Conservation (phyloP, 768 basidiomycete species). For the Pisolithus microcarpus region DNA sequence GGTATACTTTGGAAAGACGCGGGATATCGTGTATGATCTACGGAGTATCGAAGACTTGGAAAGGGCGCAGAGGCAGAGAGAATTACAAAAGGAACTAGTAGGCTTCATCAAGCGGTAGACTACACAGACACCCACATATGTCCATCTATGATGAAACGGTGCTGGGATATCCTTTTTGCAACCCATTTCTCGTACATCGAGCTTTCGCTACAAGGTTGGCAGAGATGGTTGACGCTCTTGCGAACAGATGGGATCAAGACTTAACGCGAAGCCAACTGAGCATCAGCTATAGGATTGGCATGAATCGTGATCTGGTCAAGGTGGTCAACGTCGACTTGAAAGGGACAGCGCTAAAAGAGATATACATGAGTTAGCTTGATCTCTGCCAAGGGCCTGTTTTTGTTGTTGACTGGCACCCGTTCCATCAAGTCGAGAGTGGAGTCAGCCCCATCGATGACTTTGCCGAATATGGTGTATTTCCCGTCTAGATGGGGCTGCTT, state of each 20-base stretch:
- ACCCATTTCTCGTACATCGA: too few species aligned
- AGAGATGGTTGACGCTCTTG: too few species aligned
- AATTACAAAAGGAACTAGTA: slow-evolving; percentile 86
- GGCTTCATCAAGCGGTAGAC: slow-evolving; percentile 70
- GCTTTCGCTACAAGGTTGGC: too few species aligned
- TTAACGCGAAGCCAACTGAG: slow-evolving; percentile 27
- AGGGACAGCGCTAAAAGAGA: background rate
- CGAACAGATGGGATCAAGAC: slow-evolving; percentile 1
- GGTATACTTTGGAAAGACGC: slow-evolving; percentile 96
- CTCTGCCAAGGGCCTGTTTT: slow-evolving; percentile 81
- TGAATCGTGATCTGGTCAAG: slow-evolving; percentile 70
- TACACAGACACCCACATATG: slow-evolving; percentile 10
- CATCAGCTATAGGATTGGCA: slow-evolving; percentile 92
- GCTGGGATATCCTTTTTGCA: too few species aligned
- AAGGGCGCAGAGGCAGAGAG: slow-evolving; percentile 69
- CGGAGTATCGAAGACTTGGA: slow-evolving; percentile 83
- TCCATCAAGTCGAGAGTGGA: slow-evolving; percentile 93
- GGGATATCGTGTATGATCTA: slow-evolving; percentile 89
- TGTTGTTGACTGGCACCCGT: slow-evolving; percentile 80
- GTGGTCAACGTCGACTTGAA: slow-evolving; percentile 1
- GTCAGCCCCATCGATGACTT: slow-evolving; percentile 98
- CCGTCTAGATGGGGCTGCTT: slow-evolving; percentile 93
- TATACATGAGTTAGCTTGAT: slow-evolving; percentile 78
- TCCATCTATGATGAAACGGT: too few species aligned
- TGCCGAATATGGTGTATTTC: slow-evolving; percentile 92